Evolutionary conservation across 805 yeast genomes (phyloP).

Genomic region (Cyberlindnera euphorbiiphila): DNA sequence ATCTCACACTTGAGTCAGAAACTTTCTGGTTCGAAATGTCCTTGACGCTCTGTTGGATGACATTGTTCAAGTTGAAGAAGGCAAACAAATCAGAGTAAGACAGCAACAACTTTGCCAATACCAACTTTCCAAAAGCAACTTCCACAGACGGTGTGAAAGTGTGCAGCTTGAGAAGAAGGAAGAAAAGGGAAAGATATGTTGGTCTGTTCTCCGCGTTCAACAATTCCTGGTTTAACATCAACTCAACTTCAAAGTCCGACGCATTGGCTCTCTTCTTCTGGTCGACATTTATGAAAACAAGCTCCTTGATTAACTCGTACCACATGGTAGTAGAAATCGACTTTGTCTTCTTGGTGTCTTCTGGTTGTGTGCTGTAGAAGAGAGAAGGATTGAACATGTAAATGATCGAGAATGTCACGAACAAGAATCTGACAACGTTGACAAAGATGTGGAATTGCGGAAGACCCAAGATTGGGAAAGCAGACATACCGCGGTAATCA

Average conservation of each 20-base stretch:
- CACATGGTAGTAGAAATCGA: conserved; percentile 15
- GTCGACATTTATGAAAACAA: conserved; percentile 25
- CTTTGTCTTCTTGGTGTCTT: conserved; percentile 5
- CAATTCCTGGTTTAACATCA: conserved; percentile 18
- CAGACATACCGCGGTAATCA: conserved; percentile 43
- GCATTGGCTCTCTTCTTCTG: conserved; percentile 12
- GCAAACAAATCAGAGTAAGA: conserved; percentile 20
- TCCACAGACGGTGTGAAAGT: conserved; percentile 23
- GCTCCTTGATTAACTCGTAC: conserved; percentile 25
- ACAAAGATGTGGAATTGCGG: conserved; percentile 29
- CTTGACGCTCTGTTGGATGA: conserved; percentile 14
- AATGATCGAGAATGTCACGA: conserved; percentile 24
- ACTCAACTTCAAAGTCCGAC: conserved; percentile 19
- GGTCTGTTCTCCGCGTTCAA: conserved; percentile 4
- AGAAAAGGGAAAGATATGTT: conserved; percentile 12
- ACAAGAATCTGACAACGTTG: conserved; percentile 25
- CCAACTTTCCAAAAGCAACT: conserved; percentile 25
- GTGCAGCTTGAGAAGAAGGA: conserved; percentile 18
- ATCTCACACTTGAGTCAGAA: conserved; percentile 21
- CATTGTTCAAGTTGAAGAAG: conserved; percentile 15
- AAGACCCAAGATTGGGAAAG: conserved; percentile 36
- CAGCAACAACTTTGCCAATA: conserved; percentile 21
- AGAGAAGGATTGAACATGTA: conserved; percentile 22
- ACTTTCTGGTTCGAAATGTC: conserved; percentile 26
- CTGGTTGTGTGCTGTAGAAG: conserved; percentile 5